phyloP scores from a whole-genome alignment of 164 flowering plant genomes.

The Magnolia officinalis region DNA sequence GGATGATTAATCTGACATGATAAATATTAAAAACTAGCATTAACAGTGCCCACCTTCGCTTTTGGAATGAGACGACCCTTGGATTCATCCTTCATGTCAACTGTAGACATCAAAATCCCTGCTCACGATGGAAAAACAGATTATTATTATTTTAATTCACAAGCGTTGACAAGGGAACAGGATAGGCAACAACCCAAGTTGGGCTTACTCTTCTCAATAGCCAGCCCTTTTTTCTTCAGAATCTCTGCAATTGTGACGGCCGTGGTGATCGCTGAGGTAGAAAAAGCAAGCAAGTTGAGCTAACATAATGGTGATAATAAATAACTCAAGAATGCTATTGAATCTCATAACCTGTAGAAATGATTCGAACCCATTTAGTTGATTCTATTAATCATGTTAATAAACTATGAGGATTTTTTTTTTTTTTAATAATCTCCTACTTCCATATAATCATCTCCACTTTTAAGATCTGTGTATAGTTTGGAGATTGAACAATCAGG shows the following conservation, averaged over 20 bases:
- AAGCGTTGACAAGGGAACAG: not conserved
- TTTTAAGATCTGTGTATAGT: too few relatives aligned
- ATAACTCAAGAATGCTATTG: not conserved
- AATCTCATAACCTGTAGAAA: not conserved
- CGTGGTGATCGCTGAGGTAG: slow-evolving; percentile 65
- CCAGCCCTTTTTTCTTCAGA: slow-evolving; percentile 77
- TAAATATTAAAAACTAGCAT: not conserved
- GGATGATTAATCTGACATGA: not conserved
- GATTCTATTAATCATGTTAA: too few relatives aligned
- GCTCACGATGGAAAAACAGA: slow-evolving; percentile 9
- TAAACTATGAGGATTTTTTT: too few relatives aligned
- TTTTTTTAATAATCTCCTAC: too few relatives aligned
- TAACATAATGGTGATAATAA: not conserved
- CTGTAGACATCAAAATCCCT: slow-evolving; percentile 69
- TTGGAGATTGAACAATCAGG: too few relatives aligned
- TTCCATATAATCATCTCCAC: too few relatives aligned
- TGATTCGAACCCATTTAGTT: not conserved
- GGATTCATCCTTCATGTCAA: slow-evolving; percentile 69
- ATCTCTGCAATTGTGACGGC: slow-evolving; percentile 85
- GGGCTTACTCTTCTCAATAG: slow-evolving; percentile 65
- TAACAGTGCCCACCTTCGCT: slow-evolving; percentile 46
- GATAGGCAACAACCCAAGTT: not conserved
- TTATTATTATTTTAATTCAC: not conserved
- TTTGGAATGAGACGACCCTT: slow-evolving; percentile 64
- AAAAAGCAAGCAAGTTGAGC: not conserved